Base-by-base conservation (phyloP, 306 rosid species). In the Hippophae tibetana region DNA sequence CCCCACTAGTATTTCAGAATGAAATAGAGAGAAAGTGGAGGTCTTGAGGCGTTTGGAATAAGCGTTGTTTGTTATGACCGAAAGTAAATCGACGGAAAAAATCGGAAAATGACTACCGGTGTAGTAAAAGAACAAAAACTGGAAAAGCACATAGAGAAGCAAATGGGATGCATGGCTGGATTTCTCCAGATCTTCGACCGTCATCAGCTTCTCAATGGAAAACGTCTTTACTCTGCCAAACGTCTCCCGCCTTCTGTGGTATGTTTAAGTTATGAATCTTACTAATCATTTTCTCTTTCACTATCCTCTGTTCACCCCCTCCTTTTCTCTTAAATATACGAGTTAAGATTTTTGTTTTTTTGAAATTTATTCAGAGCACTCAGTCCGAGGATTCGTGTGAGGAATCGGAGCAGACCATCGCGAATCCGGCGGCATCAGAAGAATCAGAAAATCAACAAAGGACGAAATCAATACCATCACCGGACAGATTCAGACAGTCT, bases 91-190 rank as follows among this genome's bases (percentile, higher is more conserved):
- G 9, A 31, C 38, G 38, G 38, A 31, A 9, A 43, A 38, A 31
- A 31, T 23, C 31, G 11, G 65, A 57, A 71, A 56, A 89, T 83
- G 95, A 79, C 85, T 68, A 79, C 78, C 9, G 83, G 86, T 8
- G 62, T 85, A 11, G 78, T 74, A 23, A 78, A 81, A 12, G 95
- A 92, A 38, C 87, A 82, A 69, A 80, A 80, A 25, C 79, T 84
- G 23, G 88, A 86, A 12, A 90, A 86, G 47, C 93, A 83, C 10
- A 74, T 89, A 14, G 79, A 79, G 61, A 89, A 82, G 61, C 97
- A 90, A 64, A 92, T 87, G 84, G 98, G 98, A 3, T 92, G 98
- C 95, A 92, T 92, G 96, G 78, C 96, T 0, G 98, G 98, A 0
- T 92, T 92, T 52, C 86, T 87, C 56, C 87, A 92, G 64, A 92